Evolutionary conservation across 1,139 yeast species (phyloP), one percentile per base, ranked within the genome.

Genomic region (Zygosaccharomyces sapae): DNA sequence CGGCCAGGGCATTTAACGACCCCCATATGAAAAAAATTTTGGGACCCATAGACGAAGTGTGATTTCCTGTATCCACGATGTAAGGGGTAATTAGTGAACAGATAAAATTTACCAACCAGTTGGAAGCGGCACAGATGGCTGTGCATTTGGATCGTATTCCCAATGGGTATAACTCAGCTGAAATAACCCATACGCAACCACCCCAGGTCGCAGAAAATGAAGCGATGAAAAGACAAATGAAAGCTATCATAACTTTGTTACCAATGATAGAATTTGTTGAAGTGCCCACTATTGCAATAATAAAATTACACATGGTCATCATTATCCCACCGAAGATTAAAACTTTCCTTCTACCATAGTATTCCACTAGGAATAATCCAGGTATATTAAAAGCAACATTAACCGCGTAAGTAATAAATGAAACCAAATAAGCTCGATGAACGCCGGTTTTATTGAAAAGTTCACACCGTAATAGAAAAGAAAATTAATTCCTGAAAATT

Each of bases 181-280:
- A 78, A 57, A 85, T 81, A 48, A 84, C 84, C 78, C 81, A 87
- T 38, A 83, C 86, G 54, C 83, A 81, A 53, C 95, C 95, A 49
- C 92, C 96, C 95, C 95, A 86, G 5, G 95, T 81, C 33, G 85
- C 76, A 33, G 95, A 92, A 65, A 86, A 87, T 65, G 80, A 80
- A 67, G 84, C 83, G 54, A 88, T 85, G 71, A 80, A 88, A 52
- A 85, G 65, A 67, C 92, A 84, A 29, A 90, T 80, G 58, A 87
- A 77, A 59, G 85, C 81, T 65, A 87, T 83, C 87, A 80, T 76
- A 40, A 85, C 85, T 61, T 81, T 74, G 57, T 87, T 89, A 27
- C 84, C 73, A 46, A 67, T 61, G 1, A 69, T 66, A 12, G 81
- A 70, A 33, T 70, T 50, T 1, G 79, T 71, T 7, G 80, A 71